phyloP scores from a whole-genome alignment of 2,329 filamentous ascomycete genomes.

The Dothistroma pini region DNA sequence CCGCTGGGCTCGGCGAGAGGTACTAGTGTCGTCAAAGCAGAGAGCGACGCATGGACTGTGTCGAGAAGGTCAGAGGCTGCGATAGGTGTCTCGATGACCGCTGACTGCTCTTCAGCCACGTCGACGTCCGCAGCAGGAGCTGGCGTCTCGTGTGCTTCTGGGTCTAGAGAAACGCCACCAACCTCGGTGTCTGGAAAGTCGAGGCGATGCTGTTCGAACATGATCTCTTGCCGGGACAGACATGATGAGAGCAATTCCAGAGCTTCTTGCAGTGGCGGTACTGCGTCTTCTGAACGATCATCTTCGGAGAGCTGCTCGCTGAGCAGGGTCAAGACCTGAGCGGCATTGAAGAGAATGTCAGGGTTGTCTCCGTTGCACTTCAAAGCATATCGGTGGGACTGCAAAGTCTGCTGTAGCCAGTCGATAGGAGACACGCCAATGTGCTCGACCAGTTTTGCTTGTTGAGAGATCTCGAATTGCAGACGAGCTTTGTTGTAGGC shows the following conservation, averaged over 20 bases:
- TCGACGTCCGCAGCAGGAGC: slow-evolving; percentile 25
- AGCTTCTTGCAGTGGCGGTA: slow-evolving; percentile 57
- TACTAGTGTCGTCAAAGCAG: slow-evolving; percentile 44
- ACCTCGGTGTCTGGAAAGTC: slow-evolving; percentile 34
- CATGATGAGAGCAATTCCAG: slow-evolving; percentile 57
- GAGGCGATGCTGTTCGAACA: slow-evolving; percentile 42
- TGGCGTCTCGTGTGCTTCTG: slow-evolving; percentile 12
- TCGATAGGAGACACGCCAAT: slow-evolving; percentile 53
- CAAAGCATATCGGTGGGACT: slow-evolving; percentile 62
- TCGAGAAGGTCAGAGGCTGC: slow-evolving; percentile 64
- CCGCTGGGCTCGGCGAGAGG: slow-evolving; percentile 49
- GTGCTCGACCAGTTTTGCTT: slow-evolving; percentile 58
- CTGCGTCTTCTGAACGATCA: slow-evolving; percentile 47
- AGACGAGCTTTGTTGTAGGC: slow-evolving; percentile 74
- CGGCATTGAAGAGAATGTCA: slow-evolving; percentile 68
- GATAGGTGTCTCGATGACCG: slow-evolving; percentile 62
- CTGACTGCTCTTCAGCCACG: slow-evolving; percentile 56
- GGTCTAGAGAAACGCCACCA: slow-evolving; percentile 27
- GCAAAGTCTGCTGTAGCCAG: slow-evolving; percentile 58
- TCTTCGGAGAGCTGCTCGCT: slow-evolving; percentile 58
- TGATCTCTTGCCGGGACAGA: slow-evolving; percentile 43
- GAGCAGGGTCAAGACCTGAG: slow-evolving; percentile 64
- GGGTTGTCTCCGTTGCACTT: slow-evolving; percentile 59
- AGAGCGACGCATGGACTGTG: slow-evolving; percentile 61
- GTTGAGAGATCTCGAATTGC: slow-evolving; percentile 66